Conservation (phyloP, 768 basidiomycete species). For the Lactarius deliciosus region DNA sequence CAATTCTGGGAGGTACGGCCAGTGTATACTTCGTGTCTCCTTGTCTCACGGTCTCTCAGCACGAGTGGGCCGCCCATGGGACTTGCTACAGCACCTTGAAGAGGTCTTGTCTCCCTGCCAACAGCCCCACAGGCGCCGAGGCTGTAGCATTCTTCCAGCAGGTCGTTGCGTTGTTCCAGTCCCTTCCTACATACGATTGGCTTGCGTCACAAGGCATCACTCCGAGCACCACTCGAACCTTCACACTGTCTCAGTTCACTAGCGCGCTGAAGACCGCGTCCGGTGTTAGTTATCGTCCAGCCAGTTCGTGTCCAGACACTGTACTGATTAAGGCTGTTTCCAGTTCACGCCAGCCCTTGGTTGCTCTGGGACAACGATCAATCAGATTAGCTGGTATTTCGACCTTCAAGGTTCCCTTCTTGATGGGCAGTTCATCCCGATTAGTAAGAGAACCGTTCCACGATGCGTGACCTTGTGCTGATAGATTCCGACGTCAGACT, state of each 20-base stretch:
- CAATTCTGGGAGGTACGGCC: constrained; percentile 64
- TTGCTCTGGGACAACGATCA: constrained; percentile 43
- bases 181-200: constrained; percentile 73
- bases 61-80: constrained; percentile 73
- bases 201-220: constrained; percentile 70
- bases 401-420: constrained; percentile 63
- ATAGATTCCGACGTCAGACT: constrained; percentile 40
- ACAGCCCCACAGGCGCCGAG: constrained; percentile 63
- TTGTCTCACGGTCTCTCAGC: constrained; percentile 35
- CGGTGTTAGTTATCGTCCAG: constrained; percentile 41
- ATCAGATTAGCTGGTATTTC: constrained; percentile 60
- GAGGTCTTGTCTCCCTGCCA: constrained; percentile 56
- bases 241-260: constrained; percentile 53
- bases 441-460: constrained; percentile 41
- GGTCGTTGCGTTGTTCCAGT: constrained; percentile 61
- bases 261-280: constrained; percentile 55
- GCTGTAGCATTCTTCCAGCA: constrained; percentile 66
- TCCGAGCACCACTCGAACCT: constrained; percentile 58
- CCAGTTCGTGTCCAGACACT: constrained; percentile 9
- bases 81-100: constrained; percentile 60
- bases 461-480: constrained; percentile 1
- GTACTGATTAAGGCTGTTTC: neutral
- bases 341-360: constrained; percentile 47
- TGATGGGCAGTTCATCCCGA: constrained; percentile 62
- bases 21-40: neutral